Conservation (phyloP, 2,329 filamentous ascomycete genomes). For the Plenodomus biglobosus region DNA sequence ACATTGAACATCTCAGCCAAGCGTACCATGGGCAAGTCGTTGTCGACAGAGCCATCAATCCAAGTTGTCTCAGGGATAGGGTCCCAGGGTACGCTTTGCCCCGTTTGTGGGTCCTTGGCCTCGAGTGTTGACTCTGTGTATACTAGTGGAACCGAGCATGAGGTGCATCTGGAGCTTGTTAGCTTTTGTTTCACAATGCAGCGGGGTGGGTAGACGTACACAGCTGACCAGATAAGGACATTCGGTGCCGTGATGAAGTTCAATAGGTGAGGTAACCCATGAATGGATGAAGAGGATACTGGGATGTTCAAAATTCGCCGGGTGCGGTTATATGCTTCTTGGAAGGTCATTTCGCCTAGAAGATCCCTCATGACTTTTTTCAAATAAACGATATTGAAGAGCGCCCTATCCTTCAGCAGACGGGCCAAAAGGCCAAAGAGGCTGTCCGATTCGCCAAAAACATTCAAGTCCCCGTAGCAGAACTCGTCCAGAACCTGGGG, state of each 20-base stretch:
- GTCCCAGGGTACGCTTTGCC: constrained; percentile 79
- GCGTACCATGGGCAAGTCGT: constrained; percentile 87
- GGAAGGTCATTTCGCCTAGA: constrained; percentile 88
- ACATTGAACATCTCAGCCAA: constrained; percentile 96
- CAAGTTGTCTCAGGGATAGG: constrained; percentile 75
- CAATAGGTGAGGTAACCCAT: constrained; percentile 81
- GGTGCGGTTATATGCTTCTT: constrained; percentile 94
- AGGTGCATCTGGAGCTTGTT: constrained; percentile 63
- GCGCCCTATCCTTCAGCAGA: constrained; percentile 76
- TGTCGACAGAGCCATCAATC: constrained; percentile 94
- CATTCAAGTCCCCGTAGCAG: constrained; percentile 75
- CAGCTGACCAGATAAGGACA: constrained; percentile 94
- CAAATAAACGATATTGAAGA: constrained; percentile 82
- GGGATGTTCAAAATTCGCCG: constrained; percentile 90
- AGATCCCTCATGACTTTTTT: constrained; percentile 77
- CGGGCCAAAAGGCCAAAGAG: constrained; percentile 69
- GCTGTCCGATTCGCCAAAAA: constrained; percentile 70
- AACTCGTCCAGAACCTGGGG: constrained; percentile 69
- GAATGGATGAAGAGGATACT: constrained; percentile 83
- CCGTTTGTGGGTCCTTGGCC: constrained; percentile 81
- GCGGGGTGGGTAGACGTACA: constrained; percentile 51
- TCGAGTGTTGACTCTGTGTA: constrained; percentile 78
- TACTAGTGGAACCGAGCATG: constrained; percentile 86
- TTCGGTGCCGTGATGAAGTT: constrained; percentile 95
- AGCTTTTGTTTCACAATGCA: constrained; percentile 3